Evolutionary conservation across 768 basidiomycete species (phyloP).

Genomic region (Lactarius evosmus): DNA sequence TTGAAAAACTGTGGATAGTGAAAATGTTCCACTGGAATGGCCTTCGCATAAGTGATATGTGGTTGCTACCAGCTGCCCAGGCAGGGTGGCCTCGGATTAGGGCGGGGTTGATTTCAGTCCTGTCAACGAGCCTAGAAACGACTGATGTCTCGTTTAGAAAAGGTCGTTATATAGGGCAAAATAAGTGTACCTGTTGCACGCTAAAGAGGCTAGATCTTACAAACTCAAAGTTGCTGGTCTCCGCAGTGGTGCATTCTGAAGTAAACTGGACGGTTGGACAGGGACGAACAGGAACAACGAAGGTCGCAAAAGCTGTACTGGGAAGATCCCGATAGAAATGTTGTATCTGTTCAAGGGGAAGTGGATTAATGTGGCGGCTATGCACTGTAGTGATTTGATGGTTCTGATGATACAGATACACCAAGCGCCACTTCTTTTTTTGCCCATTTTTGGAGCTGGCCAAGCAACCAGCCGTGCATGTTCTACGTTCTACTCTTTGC

Average conservation of each 20-base stretch:
- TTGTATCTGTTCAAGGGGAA: background rate
- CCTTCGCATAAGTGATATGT: background rate
- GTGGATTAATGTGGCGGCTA: background rate
- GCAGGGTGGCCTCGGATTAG: slow-evolving; percentile 66
- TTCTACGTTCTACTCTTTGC: too few relatives aligned
- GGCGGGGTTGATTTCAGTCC: slow-evolving; percentile 70
- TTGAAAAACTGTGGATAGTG: slow-evolving; percentile 47
- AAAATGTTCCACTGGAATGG: background rate
- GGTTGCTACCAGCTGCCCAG: slow-evolving; percentile 56
- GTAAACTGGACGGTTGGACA: slow-evolving; percentile 52
- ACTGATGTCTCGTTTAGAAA: slow-evolving; percentile 25
- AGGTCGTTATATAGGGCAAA: background rate
- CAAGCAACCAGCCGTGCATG: too few relatives aligned
- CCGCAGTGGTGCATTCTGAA: slow-evolving; percentile 33
- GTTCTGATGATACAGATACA: too few relatives aligned
- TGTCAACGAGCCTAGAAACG: slow-evolving; percentile 69
- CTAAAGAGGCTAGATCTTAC: slow-evolving; percentile 70
- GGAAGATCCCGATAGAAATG: background rate
- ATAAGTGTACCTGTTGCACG: slow-evolving; percentile 59
- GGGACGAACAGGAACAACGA: background rate
- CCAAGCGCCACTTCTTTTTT: too few relatives aligned
- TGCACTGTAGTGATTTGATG: too few relatives aligned
- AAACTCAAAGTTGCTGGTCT: slow-evolving; percentile 56
- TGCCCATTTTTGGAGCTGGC: too few relatives aligned
- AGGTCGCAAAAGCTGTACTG: background rate